phyloP scores from a whole-genome alignment of 2,329 filamentous ascomycete species.

The Sporothrix euskadiensis region DNA sequence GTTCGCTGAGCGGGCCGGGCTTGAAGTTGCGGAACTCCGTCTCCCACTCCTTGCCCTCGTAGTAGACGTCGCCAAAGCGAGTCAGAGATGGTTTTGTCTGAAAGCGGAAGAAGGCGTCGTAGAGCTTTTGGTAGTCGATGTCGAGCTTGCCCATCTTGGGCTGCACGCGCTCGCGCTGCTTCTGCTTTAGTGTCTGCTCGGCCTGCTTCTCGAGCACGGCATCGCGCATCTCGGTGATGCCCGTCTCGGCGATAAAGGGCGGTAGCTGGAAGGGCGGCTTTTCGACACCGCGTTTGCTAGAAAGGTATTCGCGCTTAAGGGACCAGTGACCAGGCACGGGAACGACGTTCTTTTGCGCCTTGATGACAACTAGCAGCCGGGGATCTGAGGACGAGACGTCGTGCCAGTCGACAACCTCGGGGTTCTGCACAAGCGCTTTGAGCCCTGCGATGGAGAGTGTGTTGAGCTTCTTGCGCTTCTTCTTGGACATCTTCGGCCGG shows the following conservation, averaged over 20 bases:
- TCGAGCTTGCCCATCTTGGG: constrained; percentile 97
- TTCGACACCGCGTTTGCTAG: constrained; percentile 94
- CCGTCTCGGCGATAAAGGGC: constrained; percentile 96
- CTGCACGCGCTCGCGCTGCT: constrained; percentile 88
- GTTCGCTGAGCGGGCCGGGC: constrained; percentile 85
- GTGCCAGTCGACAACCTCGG: constrained; percentile 96
- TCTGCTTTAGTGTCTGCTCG: constrained; percentile 87
- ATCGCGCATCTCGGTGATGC: constrained; percentile 97
- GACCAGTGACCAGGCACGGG: constrained; percentile 95
- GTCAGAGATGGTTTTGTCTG: constrained; percentile 95
- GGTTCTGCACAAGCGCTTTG: constrained; percentile 86
- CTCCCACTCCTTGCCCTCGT: constrained; percentile 97
- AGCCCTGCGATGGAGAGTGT: constrained; percentile 91
- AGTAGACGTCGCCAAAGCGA: constrained; percentile 97
- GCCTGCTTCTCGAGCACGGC: constrained; percentile 95
- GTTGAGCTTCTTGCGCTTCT: constrained; percentile 87
- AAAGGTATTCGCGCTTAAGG: constrained; percentile 93
- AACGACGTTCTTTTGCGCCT: constrained; percentile 91
- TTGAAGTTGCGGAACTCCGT: constrained; percentile 89
- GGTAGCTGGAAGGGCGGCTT: constrained; percentile 91
- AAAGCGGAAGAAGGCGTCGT: constrained; percentile 97
- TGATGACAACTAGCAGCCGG: constrained; percentile 86
- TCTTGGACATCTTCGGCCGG: constrained; percentile 78
- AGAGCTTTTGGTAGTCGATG: constrained; percentile 97
- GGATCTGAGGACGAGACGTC: constrained; percentile 91